Evolutionary conservation across 495 filamentous ascomycete genomes (phyloP).

Genomic region (Collariella sp.): DNA sequence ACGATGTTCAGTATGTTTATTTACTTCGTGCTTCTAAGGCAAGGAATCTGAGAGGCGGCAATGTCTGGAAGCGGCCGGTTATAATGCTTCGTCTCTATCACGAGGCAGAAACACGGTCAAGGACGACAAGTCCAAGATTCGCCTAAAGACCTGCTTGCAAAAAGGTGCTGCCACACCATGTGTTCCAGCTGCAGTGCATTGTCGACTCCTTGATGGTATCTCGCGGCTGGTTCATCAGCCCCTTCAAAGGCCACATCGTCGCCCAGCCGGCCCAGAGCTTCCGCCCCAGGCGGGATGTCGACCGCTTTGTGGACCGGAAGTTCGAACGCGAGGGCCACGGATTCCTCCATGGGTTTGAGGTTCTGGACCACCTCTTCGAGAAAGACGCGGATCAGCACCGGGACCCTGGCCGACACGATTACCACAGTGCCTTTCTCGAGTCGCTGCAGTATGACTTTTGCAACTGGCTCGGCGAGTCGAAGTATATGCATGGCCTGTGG

Average conservation of each 20-base stretch:
- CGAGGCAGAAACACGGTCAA: too few relatives aligned
- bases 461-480: conserved; percentile 37
- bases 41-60: too few relatives aligned
- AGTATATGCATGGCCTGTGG: conserved; percentile 38
- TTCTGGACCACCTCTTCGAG: too few relatives aligned
- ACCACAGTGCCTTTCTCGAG: conserved; percentile 2
- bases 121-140: too few relatives aligned
- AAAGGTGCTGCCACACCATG: conserved; percentile 37
- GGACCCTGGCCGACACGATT: conserved; percentile 1
- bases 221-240: conserved; percentile 33
- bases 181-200: conserved; percentile 43
- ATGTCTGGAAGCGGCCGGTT: too few relatives aligned
- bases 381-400: not conserved
- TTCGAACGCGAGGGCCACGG: conserved; percentile 17
- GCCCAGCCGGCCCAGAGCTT: conserved; percentile 25
- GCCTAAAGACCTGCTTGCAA: too few relatives aligned
- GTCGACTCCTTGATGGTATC: conserved; percentile 37
- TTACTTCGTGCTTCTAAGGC: too few relatives aligned
- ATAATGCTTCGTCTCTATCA: too few relatives aligned
- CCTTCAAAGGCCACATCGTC: conserved; percentile 26
- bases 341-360: conserved; percentile 13
- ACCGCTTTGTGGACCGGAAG: conserved; percentile 35
- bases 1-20: too few relatives aligned
- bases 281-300: conserved; percentile 35
- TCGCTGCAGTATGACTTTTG: conserved; percentile 26